Evolutionary conservation across 768 basidiomycete species (phyloP), one percentile per base, ranked within the genome.

Genomic region (Mycena vitilis): DNA sequence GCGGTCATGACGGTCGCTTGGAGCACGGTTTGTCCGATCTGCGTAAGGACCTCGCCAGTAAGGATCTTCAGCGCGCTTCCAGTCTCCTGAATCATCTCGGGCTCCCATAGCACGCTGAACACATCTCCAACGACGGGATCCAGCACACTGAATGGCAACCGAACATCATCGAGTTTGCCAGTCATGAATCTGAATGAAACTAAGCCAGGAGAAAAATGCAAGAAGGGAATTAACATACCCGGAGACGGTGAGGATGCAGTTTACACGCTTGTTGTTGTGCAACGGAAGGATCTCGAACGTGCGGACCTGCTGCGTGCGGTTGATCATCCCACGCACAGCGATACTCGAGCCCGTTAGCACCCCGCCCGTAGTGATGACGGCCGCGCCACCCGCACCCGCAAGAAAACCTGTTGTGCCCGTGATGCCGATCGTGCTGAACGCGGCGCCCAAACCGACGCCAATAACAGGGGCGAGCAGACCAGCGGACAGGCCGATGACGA

Each of bases 211-310:
- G 5, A 30, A 30, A 66, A 48, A 15, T 16, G 38, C 20, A 45
- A 53, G 59, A 34, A 66, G 53, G 61, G 42, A 25, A 38, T 48
- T 38, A 34, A 83, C 92, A 71, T 78, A 98, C 96, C 97, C 98
- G 63, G 97, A 90, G 5, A 99, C 91, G 15, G 96, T 98, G 63
- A 99, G 83, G 76, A 98, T 95, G 74, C 94, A 97, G 76, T 91
- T 96, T 65, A 99, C 95, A 57, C 98, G 88, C 80, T 97, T 98
- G 81, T 98, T 98, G 80, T 99, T 98, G 81, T 99, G 97, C 63
- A 99, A 78, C 6, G 98, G 97, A 58, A 95, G 84, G 54, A 99
- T 84, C 73, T 99, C 95, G 77, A 99, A 99, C n/a, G 93, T 97
- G 71, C 90, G 83, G 45, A 99, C 96, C 71, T 91, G 89, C 72